Conservation (phyloP, 1,284 basidiomycete genomes). For the Sanguinoderma infundibulare region DNA sequence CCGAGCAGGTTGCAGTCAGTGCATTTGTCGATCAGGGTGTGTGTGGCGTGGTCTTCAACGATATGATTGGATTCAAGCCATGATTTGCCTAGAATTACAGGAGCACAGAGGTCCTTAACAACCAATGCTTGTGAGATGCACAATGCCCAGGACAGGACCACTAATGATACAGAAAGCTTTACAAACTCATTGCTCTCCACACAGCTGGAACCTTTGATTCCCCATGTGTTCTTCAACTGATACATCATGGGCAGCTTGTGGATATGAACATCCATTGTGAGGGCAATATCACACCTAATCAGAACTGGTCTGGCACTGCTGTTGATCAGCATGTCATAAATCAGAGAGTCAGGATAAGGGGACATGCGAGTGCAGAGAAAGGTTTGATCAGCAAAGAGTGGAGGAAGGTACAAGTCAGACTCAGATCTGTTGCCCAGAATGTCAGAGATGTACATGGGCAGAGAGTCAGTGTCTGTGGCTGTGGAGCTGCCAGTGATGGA, state of each 20-base stretch:
- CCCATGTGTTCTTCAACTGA: background rate
- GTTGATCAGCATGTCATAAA: background rate
- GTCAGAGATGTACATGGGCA: background rate
- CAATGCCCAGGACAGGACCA: constrained; percentile 13
- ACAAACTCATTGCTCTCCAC: constrained; percentile 6
- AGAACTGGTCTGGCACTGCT: background rate
- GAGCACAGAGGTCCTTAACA: constrained; percentile 13
- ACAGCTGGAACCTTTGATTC: background rate
- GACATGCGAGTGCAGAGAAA: background rate
- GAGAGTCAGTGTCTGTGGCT: background rate
- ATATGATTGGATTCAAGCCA: constrained; percentile 15
- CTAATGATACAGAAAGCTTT: constrained; percentile 9
- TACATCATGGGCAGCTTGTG: background rate
- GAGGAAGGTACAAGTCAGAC: background rate
- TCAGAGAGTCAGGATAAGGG: background rate
- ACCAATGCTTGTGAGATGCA: constrained; percentile 14
- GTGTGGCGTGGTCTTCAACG: constrained; percentile 3
- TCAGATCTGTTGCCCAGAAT: background rate
- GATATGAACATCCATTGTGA: constrained; percentile 23
- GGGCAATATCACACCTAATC: constrained; percentile 29
- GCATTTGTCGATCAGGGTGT: constrained; percentile 2
- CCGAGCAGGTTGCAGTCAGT: background rate
- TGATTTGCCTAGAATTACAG: constrained; percentile 23
- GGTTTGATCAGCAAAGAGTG: background rate
- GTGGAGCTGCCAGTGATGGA: too few species aligned